Evolutionary conservation across 2,329 filamentous ascomycete genomes (phyloP).

Genomic region (Monosporascus ibericus): DNA sequence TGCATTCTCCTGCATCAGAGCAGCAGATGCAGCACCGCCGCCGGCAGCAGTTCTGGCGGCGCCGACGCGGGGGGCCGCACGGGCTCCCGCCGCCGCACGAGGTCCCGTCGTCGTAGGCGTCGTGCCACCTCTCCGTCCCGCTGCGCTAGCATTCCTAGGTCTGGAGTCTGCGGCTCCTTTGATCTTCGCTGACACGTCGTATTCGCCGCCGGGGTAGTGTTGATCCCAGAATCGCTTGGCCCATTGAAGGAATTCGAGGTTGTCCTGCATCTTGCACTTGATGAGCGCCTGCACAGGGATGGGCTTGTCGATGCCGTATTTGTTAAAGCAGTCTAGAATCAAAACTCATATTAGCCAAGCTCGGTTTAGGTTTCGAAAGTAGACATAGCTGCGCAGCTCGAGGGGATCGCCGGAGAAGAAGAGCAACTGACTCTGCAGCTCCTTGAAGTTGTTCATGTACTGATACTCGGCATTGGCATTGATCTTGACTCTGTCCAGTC

Average conservation of each 20-base stretch:
- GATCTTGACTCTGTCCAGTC: constrained; percentile 96
- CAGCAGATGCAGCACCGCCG: constrained; percentile 57
- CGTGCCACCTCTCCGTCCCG: constrained; percentile 47
- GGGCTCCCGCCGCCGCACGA: no score
- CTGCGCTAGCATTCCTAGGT: constrained; percentile 40
- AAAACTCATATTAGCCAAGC: background rate
- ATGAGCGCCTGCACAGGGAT: constrained; percentile 83
- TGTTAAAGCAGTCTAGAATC: constrained; percentile 50
- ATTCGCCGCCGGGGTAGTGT: constrained; percentile 94
- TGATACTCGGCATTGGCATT: constrained; percentile 96
- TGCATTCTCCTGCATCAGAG: constrained; percentile 76
- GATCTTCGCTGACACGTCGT: constrained; percentile 80
- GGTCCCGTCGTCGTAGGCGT: constrained; percentile 53
- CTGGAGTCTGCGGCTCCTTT: constrained; percentile 65
- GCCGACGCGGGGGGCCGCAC: constrained; percentile 26
- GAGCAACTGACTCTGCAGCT: constrained; percentile 74
- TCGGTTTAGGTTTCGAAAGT: background rate
- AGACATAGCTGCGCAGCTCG: background rate
- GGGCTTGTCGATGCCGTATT: constrained; percentile 82
- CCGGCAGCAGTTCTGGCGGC: constrained; percentile 28
- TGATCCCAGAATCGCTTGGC: constrained; percentile 96
- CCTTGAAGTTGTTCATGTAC: constrained; percentile 97
- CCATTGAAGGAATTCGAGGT: constrained; percentile 98
- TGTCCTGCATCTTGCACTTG: constrained; percentile 99
- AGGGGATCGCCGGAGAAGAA: constrained; percentile 2